Evolutionary conservation across 495 filamentous ascomycete species (phyloP), one percentile per base, ranked within the genome.

Genomic region (Oleoguttula mirabilis): DNA sequence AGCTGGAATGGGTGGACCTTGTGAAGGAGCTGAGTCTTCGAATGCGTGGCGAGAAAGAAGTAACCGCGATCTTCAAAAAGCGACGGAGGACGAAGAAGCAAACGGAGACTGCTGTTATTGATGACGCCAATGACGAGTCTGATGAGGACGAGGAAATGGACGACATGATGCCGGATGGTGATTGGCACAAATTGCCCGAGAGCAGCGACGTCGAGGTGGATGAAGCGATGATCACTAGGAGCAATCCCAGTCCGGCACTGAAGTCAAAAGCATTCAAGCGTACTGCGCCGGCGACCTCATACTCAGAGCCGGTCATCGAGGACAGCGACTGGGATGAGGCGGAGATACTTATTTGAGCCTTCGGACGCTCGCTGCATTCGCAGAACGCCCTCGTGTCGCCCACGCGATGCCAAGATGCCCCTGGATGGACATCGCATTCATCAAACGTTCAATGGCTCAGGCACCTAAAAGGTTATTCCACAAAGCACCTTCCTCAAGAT

Each of bases 21-120:
- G 81, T 88, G 58, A 86, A 77, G 54, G 87, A 94, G 56, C 60
- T 87, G 45, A 88, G 69, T 36, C 59, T 94, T 21, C 69, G 87
- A 39, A 62, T 66, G 20, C 69, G 84, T 33, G 84, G 78, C 11
- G 55, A 66, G 47, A 78, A 78, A 32, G 76, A 83, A 48, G 54
- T 83, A 2, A 73, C 72, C 15, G 68, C 67, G 35, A 59, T 90
- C 17, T 58, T 86, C 51, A 80, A 47, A 56, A 71, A 61, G 60
- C 73, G 63, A 15, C 64, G 59, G 1, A 57, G 51, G 50, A 54
- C 15, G 8, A 41, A 38, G 47, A 48, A 20, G 10, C 21, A 21
- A 8, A 33, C 12, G 21, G 35, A 42, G 2, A 42, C 27, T 14
- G 10, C 19, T 6, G 44, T 34, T 4, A 20, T 14, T 7, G 39